phyloP scores from a whole-genome alignment of 169 alveolate genomes.

The Theileria annulata region DNA sequence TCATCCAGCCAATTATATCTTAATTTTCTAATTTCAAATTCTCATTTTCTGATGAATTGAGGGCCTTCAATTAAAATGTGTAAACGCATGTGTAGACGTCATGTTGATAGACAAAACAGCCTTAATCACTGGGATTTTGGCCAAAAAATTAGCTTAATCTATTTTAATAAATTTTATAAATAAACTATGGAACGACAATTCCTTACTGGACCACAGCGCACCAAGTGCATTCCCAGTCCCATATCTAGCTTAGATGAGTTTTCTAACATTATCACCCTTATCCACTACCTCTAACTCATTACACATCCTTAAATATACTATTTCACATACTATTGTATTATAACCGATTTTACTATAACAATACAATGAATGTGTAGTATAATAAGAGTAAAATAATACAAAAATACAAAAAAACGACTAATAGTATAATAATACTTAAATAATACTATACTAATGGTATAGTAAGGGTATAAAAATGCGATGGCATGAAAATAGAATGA shows the following conservation, averaged over 20 bases:
- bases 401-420: no score
- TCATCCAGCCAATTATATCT: not conserved
- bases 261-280: not conserved
- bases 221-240: conserved; percentile 19
- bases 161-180: not conserved
- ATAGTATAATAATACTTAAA: no score
- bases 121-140: not conserved
- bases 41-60: not conserved
- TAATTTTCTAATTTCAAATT: not conserved
- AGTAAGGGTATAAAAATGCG: not conserved
- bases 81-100: not conserved
- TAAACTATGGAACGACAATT: not conserved
- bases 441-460: no score
- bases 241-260: not conserved
- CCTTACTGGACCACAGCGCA: conserved; percentile 7
- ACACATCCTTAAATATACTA: not conserved
- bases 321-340: no score
- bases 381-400: no score
- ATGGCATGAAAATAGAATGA: not conserved
- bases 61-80: not conserved
- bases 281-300: not conserved
- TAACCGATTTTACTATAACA: no score
- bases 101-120: conserved; percentile 1
- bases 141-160: not conserved
- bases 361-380: no score